Base-by-base conservation (phyloP, 345 rosid genomes). In the Anacardium occidentale region DNA sequence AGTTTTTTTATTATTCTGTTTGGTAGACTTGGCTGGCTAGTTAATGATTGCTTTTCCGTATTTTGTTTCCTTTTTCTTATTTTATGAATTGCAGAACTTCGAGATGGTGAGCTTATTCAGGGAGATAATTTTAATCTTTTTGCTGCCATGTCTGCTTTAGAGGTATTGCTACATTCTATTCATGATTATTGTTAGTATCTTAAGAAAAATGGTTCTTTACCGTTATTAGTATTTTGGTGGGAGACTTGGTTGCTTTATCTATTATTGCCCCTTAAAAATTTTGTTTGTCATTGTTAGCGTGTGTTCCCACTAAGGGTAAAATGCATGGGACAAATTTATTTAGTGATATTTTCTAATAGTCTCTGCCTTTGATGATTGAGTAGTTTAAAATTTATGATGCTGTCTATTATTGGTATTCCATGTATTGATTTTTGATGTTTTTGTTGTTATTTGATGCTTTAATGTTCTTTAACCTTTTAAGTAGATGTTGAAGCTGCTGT, bases 131-230 rank as follows among this genome's bases (percentile, higher is more conserved):
- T 93, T 74, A 91, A 94, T 87, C 98, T 94, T 76, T 92, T 82
- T 74, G 99, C 99, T 44, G 99, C 99, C 24, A 94, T 90, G 99
- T 90, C 99, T 79, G 99, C 99, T 25, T 79, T 94, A 62, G 99
- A 94, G 99, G 99, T 94, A 77, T 48, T 83, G 66, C 44, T 71
- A 45, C 14, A 53, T 50, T 51, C 40, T 62, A 3, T 14, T 75
- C n/a, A 34, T 71, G 17, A 51, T 26, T 34, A 50, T 2, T 32
- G 12, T 74, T 26, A 20, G 62, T 10, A 64, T 64, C 51, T 40
- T 42, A 22, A 52, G 59, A 32, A 26, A 50, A 29, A 29, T 12
- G 5, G 53, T 4, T 18, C 15, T 14, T 14, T 50, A 13, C 0
- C 32, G 13, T 60, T 32, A 26, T 7, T 60, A 2, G 7, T 32